Base-by-base conservation (phyloP, 768 basidiomycete species). In the Royoungia palumana region DNA sequence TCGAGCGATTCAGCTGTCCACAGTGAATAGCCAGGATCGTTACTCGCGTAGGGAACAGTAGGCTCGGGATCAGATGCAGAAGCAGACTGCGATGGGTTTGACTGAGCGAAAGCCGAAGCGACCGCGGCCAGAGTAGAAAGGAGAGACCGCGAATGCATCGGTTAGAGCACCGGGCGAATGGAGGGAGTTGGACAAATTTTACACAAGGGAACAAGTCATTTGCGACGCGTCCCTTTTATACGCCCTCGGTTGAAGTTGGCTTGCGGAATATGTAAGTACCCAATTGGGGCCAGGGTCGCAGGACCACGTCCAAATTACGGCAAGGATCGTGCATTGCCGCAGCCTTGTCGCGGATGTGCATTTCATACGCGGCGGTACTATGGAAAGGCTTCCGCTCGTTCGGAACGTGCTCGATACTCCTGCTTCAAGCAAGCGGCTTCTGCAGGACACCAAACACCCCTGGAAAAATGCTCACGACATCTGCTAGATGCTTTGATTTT, bases 21-120 rank as follows among this genome's bases (percentile, higher is more conserved):
- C 7, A 76, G 54, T 17, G 68, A 69, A 40, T 55, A 58, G 58
- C 82, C 82, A 22, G 80, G 76, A 49, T 78, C 66, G 13, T 71
- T 61, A 37, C 68, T 70, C 6, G 74, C 74, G 51, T 68, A 73
- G 19, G 74, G 70, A 14, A 74, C 72, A 9, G 80, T 79, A 5
- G 76, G 72, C 14, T 65, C 57, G 12, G 69, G 56, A 3, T 68
- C 61, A 39, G 71, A 57, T 22, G 61, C 35, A 24, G 55, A 35
- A 2, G 48, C n/a, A 6, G 32, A 32, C 32, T 32, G 32, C n/a
- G 68, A 62, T 2, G 66, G 44, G 21, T 35, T 30, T 10, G 59
- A 37, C 4, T 49, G 50, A 35, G 64, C 63, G 16, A 55, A 17
- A 19, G 51, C 59, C 9, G 59, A 57, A 16, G 61, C 54, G 3